These are phyloP conservation scores for Schoenoplectus tabernaemontani DNA, from an alignment of 202 grass and related monocot species.

Conservation along the genomic window DNA sequence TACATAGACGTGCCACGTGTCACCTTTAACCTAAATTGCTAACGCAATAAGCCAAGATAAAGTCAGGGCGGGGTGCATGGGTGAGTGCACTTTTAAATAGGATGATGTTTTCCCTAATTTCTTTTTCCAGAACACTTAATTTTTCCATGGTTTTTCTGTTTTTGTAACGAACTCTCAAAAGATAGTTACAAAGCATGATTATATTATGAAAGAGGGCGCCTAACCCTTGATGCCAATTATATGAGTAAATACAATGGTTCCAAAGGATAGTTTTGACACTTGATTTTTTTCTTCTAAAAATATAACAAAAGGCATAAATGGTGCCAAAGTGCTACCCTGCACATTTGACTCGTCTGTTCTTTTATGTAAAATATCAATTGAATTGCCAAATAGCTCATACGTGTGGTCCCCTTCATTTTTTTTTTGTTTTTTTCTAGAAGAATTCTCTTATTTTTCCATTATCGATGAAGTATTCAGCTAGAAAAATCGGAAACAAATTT, in stretches of 20 bases:
- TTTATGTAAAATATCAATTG: not conserved
- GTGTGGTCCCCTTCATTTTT: not conserved
- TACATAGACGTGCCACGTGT: not conserved
- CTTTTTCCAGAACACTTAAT: not conserved
- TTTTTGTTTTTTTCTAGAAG: not conserved
- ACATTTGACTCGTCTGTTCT: not conserved
- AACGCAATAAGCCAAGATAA: not conserved
- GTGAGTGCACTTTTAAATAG: not conserved
- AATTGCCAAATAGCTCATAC: not conserved
- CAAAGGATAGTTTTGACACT: not conserved
- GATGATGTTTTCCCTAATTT: not conserved
- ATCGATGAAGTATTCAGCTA: not conserved
- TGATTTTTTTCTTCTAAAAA: not conserved
- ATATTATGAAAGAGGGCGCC: not conserved
- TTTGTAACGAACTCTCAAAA: not conserved
- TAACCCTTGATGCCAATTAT: not conserved
- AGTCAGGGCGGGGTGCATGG: not conserved
- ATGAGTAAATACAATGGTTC: not conserved
- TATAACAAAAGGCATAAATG: not conserved
- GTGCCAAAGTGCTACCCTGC: not conserved
- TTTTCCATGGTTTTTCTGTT: not conserved
- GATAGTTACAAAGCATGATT: not conserved
- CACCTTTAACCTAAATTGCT: not conserved
- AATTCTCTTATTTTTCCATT: not conserved
- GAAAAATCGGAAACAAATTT: not conserved